phyloP scores from a whole-genome alignment of 1,284 basidiomycete genomes.

The Naganishia sp. region DNA sequence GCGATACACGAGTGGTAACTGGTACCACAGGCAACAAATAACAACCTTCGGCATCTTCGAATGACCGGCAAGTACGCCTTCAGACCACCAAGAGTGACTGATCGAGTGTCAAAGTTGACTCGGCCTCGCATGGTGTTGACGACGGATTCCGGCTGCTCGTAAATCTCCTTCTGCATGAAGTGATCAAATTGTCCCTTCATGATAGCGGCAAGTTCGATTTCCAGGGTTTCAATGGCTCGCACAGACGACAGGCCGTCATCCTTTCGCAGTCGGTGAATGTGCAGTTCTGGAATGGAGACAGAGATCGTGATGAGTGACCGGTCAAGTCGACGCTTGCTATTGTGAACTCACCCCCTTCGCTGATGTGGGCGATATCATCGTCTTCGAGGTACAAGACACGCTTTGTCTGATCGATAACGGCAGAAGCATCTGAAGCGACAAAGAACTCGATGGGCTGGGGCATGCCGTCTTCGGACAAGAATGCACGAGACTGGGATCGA shows the following conservation, averaged over 20 bases:
- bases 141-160: conserved; percentile 99
- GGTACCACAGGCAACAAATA: conserved; percentile 97
- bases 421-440: conserved; percentile 94
- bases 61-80: conserved; percentile 95
- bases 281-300: conserved; percentile 64
- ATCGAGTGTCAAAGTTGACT: conserved; percentile 94
- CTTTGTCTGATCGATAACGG: conserved; percentile 98
- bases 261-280: conserved; percentile 96
- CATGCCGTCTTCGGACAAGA: conserved; percentile 97
- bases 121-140: conserved; percentile 99
- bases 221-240: conserved; percentile 96
- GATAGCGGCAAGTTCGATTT: conserved; percentile 98
- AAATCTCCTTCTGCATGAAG: conserved; percentile 99
- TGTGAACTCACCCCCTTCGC: conserved; percentile 65
- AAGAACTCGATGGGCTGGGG: conserved; percentile 99
- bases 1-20: conserved; percentile 97
- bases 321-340: neutral
- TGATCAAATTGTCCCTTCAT: conserved; percentile 99
- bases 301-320: neutral
- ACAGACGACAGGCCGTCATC: conserved; percentile 77
- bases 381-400: conserved; percentile 98
- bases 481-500: conserved; percentile 94
- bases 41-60: conserved; percentile 87
- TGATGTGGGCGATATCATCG: conserved; percentile 97
- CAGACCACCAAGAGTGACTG: conserved; percentile 91